phyloP scores from a whole-genome alignment of 345 rosid species.

The Linum usitatissimum region DNA sequence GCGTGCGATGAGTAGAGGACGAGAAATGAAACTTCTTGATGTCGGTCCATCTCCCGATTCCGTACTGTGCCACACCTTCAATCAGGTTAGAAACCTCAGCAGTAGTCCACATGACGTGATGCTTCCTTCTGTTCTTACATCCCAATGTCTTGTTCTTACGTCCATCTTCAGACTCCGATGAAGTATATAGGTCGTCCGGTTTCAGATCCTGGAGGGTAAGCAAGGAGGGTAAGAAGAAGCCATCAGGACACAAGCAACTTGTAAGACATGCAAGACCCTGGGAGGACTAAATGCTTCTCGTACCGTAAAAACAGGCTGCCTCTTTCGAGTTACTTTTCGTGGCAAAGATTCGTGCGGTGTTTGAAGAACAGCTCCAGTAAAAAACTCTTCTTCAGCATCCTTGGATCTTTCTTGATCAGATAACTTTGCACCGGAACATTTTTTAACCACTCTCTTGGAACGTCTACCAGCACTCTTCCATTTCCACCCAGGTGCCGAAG shows the following conservation, averaged over 20 bases:
- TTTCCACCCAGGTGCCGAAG: constrained; percentile 25
- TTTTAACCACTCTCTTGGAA: constrained; percentile 45
- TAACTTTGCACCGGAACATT: constrained; percentile 22
- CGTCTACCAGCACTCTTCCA: constrained; percentile 41
- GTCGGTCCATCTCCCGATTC: constrained; percentile 92
- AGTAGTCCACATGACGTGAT: constrained; percentile 81
- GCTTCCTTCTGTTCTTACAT: constrained; percentile 57
- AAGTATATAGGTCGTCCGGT: constrained; percentile 31
- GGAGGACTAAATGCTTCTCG: neutral
- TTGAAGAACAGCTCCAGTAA: constrained; percentile 16
- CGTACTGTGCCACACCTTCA: constrained; percentile 76
- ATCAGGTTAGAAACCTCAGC: constrained; percentile 64
- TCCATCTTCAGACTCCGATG: constrained; percentile 60
- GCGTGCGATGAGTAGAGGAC: constrained; percentile 62
- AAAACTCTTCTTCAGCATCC: constrained; percentile 19
- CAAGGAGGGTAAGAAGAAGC: neutral
- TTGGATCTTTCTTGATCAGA: constrained; percentile 1
- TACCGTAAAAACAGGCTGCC: constrained; percentile 28
- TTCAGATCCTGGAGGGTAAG: constrained; percentile 23
- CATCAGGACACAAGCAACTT: neutral
- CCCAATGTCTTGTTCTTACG: constrained; percentile 18
- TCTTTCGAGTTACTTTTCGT: constrained; percentile 32
- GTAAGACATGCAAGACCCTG: neutral
- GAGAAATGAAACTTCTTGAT: constrained; percentile 61
- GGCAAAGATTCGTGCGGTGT: constrained; percentile 27